Evolutionary conservation across 495 filamentous ascomycete species (phyloP).

Genomic region (Aspergillus egyptiacus): DNA sequence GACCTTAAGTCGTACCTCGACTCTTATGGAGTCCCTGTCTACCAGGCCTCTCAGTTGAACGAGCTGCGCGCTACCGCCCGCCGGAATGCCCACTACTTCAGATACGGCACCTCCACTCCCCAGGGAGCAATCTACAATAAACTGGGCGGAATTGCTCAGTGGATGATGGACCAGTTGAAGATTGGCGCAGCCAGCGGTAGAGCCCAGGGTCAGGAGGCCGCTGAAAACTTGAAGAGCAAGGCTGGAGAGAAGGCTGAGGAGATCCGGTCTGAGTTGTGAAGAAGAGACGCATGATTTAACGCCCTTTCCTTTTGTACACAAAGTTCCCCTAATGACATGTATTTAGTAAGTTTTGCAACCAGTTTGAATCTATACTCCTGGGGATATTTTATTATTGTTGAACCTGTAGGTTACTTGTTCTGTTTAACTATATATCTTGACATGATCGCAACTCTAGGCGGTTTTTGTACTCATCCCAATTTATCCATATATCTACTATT

Average conservation of each 20-base stretch:
- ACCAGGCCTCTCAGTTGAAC: conserved; percentile 62
- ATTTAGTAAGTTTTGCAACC: conserved; percentile 1
- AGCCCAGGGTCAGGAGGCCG: conserved; percentile 49
- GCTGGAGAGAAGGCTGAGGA: conserved; percentile 24
- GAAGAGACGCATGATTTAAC: background rate
- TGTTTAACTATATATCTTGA: background rate
- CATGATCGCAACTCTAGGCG: too few relatives aligned
- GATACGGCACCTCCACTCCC: conserved; percentile 65
- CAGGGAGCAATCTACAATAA: conserved; percentile 59
- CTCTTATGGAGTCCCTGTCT: conserved; percentile 68
- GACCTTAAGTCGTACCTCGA: conserved; percentile 80
- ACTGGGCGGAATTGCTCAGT: conserved; percentile 53
- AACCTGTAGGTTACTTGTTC: background rate
- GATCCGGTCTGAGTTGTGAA: conserved; percentile 27
- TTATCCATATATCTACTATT: too few relatives aligned
- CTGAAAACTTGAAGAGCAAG: conserved; percentile 39
- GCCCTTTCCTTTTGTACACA: conserved; percentile 3
- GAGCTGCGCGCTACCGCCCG: conserved; percentile 62
- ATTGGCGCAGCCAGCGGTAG: conserved; percentile 59
- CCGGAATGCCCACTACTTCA: conserved; percentile 68
- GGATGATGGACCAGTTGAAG: conserved; percentile 55
- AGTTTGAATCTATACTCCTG: background rate
- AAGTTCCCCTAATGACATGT: background rate
- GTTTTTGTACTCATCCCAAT: too few relatives aligned
- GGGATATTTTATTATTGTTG: background rate